Evolutionary conservation across 1,284 basidiomycete species (phyloP), one percentile per base, ranked within the genome.

Genomic region (Mycosarcoma maydis): DNA sequence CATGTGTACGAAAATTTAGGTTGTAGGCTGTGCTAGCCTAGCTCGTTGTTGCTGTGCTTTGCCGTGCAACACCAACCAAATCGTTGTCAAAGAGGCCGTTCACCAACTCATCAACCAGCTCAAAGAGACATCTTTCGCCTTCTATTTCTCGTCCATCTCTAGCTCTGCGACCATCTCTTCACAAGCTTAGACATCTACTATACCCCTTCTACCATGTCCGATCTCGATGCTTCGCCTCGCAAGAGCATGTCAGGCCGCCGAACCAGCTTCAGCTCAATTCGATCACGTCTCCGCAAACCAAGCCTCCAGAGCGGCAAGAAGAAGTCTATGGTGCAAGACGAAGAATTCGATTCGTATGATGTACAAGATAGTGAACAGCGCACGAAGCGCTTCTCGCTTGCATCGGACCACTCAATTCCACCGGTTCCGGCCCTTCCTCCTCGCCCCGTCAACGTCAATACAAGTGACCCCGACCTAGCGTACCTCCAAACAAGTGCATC

Each of bases 181-280:
- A 30, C 29, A 30, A 30, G 14, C 9, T 10, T 30, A 10, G 29
- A n/a, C n/a, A n/a, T 2, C 9, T 30, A 8, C 29, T 14, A 14
- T 16, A 19, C 36, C 39, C 16, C 7, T 7, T 7, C 46, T 16
- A 44, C 17, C 27, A 65, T 65, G 61, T 65, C 61, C 6, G 61
- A 65, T 27, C 40, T 39, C 16, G 61, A 57, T 14, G 19, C 61
- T 17, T 53, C 50, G 6, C 47, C 50, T 4, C 54, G 55, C 30
- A 58, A 65, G 46, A 65, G 55, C 46, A 17, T 58, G 24, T 59
- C 62, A 34, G 41, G 37, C 16, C 57, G 64, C 7, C 47, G 54
- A 46, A 29, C 65, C 7, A 68, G 65, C 65, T 68, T 68, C 50
- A 45, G 42, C 26, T 68, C 65, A 3, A 58, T 68, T 14, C 49